Evolutionary conservation across 2,329 filamentous ascomycete genomes (phyloP).

Genomic region (Whalleya microplaca): DNA sequence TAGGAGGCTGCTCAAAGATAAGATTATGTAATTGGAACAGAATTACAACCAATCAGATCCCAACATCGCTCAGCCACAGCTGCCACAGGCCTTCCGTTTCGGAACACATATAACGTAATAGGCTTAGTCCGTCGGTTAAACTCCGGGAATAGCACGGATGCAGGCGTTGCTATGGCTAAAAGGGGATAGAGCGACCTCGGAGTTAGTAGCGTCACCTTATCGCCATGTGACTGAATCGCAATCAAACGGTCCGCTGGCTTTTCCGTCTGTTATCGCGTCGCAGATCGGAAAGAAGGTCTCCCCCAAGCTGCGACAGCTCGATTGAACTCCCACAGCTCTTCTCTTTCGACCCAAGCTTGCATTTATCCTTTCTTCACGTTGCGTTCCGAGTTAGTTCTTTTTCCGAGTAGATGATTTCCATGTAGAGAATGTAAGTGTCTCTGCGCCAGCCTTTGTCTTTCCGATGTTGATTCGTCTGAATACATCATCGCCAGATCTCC

Average conservation of each 20-base stretch:
- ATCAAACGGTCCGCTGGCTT: slow-evolving; percentile 17
- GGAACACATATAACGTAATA: too few species aligned
- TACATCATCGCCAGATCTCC: slow-evolving; percentile 12
- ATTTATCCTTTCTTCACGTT: slow-evolving; percentile 2
- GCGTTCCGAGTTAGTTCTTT: not conserved
- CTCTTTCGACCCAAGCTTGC: slow-evolving; percentile 2
- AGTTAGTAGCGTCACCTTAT: slow-evolving; percentile 8
- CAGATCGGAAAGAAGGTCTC: slow-evolving; percentile 14
- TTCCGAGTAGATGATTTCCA: slow-evolving; percentile 19
- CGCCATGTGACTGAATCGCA: slow-evolving; percentile 18
- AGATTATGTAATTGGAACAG: too few species aligned
- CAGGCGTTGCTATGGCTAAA: too few species aligned
- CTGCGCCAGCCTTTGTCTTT: slow-evolving; percentile 1
- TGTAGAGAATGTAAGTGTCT: slow-evolving; percentile 28
- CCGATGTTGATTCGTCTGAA: slow-evolving; percentile 1
- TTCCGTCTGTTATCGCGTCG: slow-evolving; percentile 25
- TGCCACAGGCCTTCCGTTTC: too few species aligned
- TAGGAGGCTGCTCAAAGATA: too few species aligned
- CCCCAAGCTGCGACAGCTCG: slow-evolving; percentile 33
- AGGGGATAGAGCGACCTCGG: too few species aligned
- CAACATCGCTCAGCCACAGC: too few species aligned
- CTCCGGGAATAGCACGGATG: too few species aligned
- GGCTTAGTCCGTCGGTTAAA: too few species aligned
- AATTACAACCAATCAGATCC: too few species aligned
- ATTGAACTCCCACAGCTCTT: slow-evolving; percentile 17